Evolutionary conservation across 257 asterid genomes (phyloP).

Genomic region (Lycium ferocissimum): DNA sequence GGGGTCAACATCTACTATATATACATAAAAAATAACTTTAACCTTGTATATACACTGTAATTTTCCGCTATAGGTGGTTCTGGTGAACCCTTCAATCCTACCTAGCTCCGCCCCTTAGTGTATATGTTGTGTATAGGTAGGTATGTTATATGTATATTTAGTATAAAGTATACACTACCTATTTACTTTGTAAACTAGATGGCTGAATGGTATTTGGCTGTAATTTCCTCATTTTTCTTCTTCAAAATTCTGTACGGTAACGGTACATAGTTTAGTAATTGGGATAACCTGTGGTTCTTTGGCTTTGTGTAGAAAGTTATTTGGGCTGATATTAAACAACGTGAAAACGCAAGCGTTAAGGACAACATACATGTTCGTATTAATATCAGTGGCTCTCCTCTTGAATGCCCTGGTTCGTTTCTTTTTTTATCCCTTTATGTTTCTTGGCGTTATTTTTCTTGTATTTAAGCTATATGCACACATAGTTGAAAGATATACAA

Average conservation of each 20-base stretch:
- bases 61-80: too few relatives aligned
- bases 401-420: slow-evolving; percentile 85
- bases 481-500: not conserved
- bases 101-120: too few relatives aligned
- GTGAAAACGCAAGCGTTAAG: slow-evolving; percentile 75
- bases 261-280: not conserved
- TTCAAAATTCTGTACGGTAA: not conserved
- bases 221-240: not conserved
- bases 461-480: not conserved
- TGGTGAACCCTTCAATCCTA: too few relatives aligned
- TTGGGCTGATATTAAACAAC: slow-evolving; percentile 60
- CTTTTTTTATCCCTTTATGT: not conserved
- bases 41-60: too few relatives aligned
- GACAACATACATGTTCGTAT: slow-evolving; percentile 75
- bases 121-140: too few relatives aligned
- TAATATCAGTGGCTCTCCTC: slow-evolving; percentile 89
- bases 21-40: too few relatives aligned
- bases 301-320: slow-evolving; percentile 61
- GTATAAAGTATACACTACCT: too few relatives aligned
- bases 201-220: too few relatives aligned
- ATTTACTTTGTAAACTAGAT: too few relatives aligned
- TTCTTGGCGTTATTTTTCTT: not conserved
- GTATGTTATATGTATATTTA: too few relatives aligned
- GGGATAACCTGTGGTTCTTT: slow-evolving; percentile 21
- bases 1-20: too few relatives aligned